phyloP scores from a whole-genome alignment of 2,329 filamentous ascomycete genomes.

The Cadophora sp. region DNA sequence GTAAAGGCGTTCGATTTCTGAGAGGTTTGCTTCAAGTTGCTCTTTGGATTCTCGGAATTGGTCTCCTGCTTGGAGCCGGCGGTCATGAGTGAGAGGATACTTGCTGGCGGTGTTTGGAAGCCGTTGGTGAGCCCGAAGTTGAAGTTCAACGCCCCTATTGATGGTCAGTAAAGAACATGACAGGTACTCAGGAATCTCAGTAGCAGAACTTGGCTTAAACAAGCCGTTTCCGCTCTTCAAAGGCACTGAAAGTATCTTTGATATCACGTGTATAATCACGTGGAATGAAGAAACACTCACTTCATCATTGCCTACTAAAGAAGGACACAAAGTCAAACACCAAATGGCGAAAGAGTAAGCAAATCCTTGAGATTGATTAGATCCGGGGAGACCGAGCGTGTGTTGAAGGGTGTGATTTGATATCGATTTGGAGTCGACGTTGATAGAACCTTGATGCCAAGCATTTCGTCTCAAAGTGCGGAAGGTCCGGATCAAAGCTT shows the following conservation, averaged over 20 bases:
- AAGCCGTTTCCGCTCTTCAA: not conserved
- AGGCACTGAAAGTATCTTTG: not conserved
- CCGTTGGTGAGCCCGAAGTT: slow-evolving; percentile 22
- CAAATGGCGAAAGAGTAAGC: too few species aligned
- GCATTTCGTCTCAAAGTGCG: not conserved
- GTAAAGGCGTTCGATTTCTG: slow-evolving; percentile 31
- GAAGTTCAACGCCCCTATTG: slow-evolving; percentile 29
- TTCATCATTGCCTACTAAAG: slow-evolving; percentile 11
- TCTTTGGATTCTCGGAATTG: slow-evolving; percentile 34
- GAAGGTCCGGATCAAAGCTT: not conserved
- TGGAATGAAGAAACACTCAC: slow-evolving; percentile 2
- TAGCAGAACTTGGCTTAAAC: not conserved
- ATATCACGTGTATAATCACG: slow-evolving; percentile 24
- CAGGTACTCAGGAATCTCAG: too few species aligned
- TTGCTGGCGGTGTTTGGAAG: not conserved
- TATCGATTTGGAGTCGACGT: not conserved
- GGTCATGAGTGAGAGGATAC: slow-evolving; percentile 38
- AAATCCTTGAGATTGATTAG: too few species aligned
- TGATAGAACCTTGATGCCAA: slow-evolving; percentile 10
- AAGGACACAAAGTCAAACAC: not conserved
- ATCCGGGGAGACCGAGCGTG: not conserved
- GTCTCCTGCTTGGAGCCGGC: slow-evolving; percentile 36
- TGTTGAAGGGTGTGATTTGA: not conserved
- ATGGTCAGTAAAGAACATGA: slow-evolving; percentile 12
- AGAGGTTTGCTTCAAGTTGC: slow-evolving; percentile 33